Conservation (phyloP, 73 alveolate genomes). For the Paramecium tetraurelia region DNA sequence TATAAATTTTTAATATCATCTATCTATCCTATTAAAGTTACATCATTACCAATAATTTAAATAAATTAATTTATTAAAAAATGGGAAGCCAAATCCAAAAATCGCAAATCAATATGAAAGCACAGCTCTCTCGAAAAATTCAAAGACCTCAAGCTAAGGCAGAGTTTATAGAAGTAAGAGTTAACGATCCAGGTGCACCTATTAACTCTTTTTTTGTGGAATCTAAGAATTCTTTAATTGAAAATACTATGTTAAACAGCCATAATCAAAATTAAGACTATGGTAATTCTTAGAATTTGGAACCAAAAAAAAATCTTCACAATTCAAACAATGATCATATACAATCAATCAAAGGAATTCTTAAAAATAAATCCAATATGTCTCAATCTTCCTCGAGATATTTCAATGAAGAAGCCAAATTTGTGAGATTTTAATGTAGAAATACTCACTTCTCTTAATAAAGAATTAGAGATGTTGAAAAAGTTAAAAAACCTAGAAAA, state of each 20-base stretch:
- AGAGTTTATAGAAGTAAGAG: neutral
- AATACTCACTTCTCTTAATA: neutral
- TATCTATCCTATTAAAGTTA: neutral
- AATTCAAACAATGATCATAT: neutral
- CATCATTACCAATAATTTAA: neutral
- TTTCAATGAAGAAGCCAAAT: neutral
- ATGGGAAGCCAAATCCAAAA: neutral
- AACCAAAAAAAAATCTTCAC: neutral
- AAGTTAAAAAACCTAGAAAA: neutral
- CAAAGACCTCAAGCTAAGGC: neutral
- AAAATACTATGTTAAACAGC: neutral
- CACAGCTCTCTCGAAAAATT: neutral
- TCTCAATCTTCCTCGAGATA: neutral
- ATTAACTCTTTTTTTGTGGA: neutral
- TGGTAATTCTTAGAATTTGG: neutral
- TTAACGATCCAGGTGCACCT: neutral
- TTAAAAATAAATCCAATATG: neutral
- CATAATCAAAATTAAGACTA: neutral
- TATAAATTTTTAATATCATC: neutral
- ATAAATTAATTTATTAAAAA: neutral
- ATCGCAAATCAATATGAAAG: neutral
- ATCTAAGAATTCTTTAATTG: neutral
- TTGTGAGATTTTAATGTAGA: neutral
- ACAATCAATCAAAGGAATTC: neutral
- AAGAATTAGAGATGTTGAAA: neutral